These are phyloP conservation scores for Pichia sorboxylosa DNA, from an alignment of 1,139 yeast genomes.

Conservation along the genomic window DNA sequence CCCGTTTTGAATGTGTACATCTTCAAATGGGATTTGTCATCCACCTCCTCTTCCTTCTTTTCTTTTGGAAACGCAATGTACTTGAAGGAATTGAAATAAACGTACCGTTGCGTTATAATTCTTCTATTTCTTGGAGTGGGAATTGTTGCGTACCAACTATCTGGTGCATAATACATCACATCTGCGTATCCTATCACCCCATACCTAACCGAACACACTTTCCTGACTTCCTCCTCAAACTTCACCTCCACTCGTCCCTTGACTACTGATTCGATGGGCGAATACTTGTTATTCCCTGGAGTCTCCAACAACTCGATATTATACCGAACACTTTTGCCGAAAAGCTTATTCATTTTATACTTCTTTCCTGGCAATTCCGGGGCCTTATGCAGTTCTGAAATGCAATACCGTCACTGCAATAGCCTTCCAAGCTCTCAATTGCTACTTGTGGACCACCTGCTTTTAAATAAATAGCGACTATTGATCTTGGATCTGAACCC, in stretches of 20 bases:
- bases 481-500: too few relatives aligned
- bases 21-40: too few relatives aligned
- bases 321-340: conserved; percentile 1
- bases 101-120: conserved; percentile 1
- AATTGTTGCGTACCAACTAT: conserved; percentile 1
- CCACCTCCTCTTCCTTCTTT: too few relatives aligned
- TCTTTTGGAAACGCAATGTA: too few relatives aligned
- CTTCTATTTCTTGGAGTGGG: conserved; percentile 1
- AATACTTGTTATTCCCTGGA: conserved; percentile 6
- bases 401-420: too few relatives aligned
- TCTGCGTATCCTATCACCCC: conserved; percentile 6
- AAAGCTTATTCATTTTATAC: conserved; percentile 9
- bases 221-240: not conserved
- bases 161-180: conserved; percentile 2
- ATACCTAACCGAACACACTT: conserved; percentile 4
- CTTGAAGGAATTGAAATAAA: conserved; percentile 3
- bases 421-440: too few relatives aligned
- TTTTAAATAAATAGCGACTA: too few relatives aligned
- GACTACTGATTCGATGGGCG: conserved; percentile 3
- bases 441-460: too few relatives aligned
- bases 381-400: too few relatives aligned
- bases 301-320: conserved; percentile 1
- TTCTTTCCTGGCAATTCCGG: not conserved
- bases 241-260: not conserved
- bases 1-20: conserved; percentile 4